phyloP scores from a whole-genome alignment of 2,329 filamentous ascomycete species.

The Biscogniauxia marginata region DNA sequence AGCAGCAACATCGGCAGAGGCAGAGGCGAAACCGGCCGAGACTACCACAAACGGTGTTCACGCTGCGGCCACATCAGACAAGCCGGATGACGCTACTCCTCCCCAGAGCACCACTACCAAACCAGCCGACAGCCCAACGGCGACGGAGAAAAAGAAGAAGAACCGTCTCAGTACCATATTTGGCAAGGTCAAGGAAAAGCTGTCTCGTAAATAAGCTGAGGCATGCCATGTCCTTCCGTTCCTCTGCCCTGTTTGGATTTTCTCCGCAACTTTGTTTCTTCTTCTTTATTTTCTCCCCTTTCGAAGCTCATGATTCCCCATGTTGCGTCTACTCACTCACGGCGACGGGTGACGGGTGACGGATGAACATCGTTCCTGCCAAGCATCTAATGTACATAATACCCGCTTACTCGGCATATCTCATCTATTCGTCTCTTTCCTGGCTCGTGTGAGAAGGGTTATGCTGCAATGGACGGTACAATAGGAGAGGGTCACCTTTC shows the following conservation, averaged over 20 bases:
- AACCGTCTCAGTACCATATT: constrained; percentile 63
- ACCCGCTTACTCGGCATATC: constrained; percentile 19
- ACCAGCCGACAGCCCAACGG: constrained; percentile 33
- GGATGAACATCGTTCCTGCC: constrained; percentile 18
- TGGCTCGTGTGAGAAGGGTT: not conserved
- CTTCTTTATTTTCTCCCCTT: constrained; percentile 20
- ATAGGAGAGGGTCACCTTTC: not conserved
- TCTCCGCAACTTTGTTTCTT: constrained; percentile 13
- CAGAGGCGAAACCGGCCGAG: not conserved
- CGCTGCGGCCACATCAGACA: constrained; percentile 18
- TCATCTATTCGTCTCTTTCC: constrained; percentile 1
- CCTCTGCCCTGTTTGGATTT: constrained; percentile 10
- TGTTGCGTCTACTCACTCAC: constrained; percentile 25
- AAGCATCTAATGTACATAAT: constrained; percentile 27
- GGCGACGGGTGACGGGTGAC: constrained; percentile 20
- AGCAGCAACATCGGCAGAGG: not conserved
- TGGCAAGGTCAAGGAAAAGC: constrained; percentile 52
- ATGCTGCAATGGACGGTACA: not conserved
- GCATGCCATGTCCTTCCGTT: constrained; percentile 7
- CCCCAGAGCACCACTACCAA: constrained; percentile 27
- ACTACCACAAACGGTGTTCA: constrained; percentile 18
- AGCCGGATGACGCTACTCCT: constrained; percentile 8
- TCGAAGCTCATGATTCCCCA: constrained; percentile 31
- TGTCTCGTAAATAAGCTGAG: constrained; percentile 32
- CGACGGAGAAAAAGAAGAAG: constrained; percentile 63